Percentiles rank a stretch among this genome's conserved stretches.
These are phyloP conservation scores for Arabidopsis suecica DNA, from an alignment of 345 rosid species.

Conservation along the genomic window DNA sequence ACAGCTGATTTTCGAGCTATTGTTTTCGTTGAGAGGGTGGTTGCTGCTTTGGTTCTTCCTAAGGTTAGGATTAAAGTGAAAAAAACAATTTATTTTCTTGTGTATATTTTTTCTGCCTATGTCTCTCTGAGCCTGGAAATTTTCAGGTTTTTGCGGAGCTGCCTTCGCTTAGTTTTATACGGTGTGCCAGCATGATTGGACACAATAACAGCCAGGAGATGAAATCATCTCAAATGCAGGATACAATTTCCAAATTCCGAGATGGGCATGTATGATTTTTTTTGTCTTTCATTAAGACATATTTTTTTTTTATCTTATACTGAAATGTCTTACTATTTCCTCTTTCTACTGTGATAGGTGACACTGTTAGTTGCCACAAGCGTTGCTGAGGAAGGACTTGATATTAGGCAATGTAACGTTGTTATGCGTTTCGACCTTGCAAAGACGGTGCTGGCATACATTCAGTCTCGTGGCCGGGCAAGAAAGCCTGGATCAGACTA, in stretches of 20 bases:
- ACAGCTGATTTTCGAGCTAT: constrained; percentile 97
- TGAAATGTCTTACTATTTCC: background rate
- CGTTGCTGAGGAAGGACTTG: constrained; percentile 99
- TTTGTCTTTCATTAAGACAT: background rate
- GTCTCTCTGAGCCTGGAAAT: constrained; percentile 1
- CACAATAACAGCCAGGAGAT: constrained; percentile 97
- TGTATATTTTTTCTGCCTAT: background rate
- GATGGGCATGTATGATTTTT: constrained; percentile 84
- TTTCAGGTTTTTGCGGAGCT: constrained; percentile 89
- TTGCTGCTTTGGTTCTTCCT: constrained; percentile 97
- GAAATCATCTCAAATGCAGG: constrained; percentile 96
- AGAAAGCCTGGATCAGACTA: constrained; percentile 99
- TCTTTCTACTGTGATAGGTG: constrained; percentile 52
- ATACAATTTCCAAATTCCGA: constrained; percentile 84
- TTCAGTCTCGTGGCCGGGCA: constrained; percentile 99
- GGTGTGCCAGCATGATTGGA: constrained; percentile 94
- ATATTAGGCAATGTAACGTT: constrained; percentile 97
- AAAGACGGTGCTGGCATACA: constrained; percentile 96
- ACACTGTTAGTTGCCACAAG: constrained; percentile 96
- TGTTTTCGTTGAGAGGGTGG: constrained; percentile 98
- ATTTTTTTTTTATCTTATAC: background rate
- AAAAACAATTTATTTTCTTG: background rate
- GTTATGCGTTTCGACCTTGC: constrained; percentile 99
- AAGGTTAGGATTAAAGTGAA: constrained; percentile 59
- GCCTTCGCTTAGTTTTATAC: constrained; percentile 85